Evolutionary conservation across 345 rosid genomes (phyloP), one percentile per base, ranked within the genome.

Genomic region (Eucalyptus sp.): DNA sequence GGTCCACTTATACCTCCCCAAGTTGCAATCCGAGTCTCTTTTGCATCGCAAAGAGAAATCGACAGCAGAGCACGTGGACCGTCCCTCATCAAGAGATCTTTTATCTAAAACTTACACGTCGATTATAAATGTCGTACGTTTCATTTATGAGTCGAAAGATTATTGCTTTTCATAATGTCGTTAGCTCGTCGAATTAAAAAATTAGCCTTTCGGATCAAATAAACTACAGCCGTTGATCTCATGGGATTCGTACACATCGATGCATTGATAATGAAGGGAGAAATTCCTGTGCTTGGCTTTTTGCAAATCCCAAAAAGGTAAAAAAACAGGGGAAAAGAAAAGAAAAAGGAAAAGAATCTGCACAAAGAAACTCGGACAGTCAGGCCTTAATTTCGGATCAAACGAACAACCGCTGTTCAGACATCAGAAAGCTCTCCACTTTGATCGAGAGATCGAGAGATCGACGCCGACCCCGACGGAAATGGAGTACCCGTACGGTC

Each of bases 401-500:
- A 41, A 76, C 83, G 13, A 37, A 0, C 83, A 10, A 37, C 48
- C 2, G 46, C 83, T 37, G 46, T 76, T 76, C 46, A 20, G 46
- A 18, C 46, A 37, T 71, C 46, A 7, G 3, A 41, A 20, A 6
- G 48, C 48, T 76, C 83, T 18, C 48, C 48, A 11, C 83, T 3
- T 10, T 76, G 24, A 52, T 3, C 56, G 24, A 76, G 8, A 6
- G 83, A 37, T 71, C 56, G 24, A 76, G 7, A 6, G 83, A 37
- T 76, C 83, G 14, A 0, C 83, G 4, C 48, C 83, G 15, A 41
- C 29, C 27, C 6, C 49, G 54, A 11, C 11, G 8, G 86, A 6
- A 44, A 96, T 95, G 98, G 97, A 95, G 4, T 90, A 79, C 89
- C 94, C 94, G 18, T 71, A 2, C 14, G 92, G 92, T 50, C 94